A percentile compares a stretch with the other conserved stretches of the same genome.
phyloP scores from a whole-genome alignment of 352 stramenopile genomes.

The Halophytophthora batemanensis region DNA sequence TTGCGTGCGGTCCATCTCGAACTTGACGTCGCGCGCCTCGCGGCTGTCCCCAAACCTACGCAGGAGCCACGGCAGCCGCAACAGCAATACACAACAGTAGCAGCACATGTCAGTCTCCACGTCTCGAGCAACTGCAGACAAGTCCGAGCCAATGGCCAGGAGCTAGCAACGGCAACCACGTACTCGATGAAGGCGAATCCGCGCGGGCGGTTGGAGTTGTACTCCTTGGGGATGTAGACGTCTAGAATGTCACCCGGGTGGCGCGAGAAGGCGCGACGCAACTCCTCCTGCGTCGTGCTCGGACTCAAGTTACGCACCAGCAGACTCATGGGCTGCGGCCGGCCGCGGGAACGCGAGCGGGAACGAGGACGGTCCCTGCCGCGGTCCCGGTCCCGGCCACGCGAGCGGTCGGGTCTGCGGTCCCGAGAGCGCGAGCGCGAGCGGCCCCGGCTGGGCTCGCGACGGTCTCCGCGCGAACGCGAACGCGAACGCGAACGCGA shows the following conservation, averaged over 20 bases:
- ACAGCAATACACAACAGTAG: no score
- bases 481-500: conserved; percentile 38
- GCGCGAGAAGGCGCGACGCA: conserved; percentile 51
- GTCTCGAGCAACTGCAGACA: background rate
- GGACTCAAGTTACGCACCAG: conserved; percentile 48
- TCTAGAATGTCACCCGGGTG: conserved; percentile 52
- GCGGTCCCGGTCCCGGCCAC: conserved; percentile 21
- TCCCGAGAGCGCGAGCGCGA: conserved; percentile 37
- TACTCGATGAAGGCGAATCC: conserved; percentile 85
- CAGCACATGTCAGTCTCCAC: background rate
- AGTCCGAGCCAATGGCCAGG: background rate
- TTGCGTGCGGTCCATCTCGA: conserved; percentile 66
- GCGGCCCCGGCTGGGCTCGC: conserved; percentile 6
- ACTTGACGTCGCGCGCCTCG: conserved; percentile 68
- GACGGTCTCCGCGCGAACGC: conserved; percentile 26
- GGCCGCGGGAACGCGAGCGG: conserved; percentile 29
- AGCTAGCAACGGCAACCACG: conserved; percentile 2
- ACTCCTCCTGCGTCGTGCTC: conserved; percentile 32
- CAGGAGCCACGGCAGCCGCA: no score
- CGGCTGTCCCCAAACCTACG: conserved; percentile 50
- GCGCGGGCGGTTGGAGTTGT: conserved; percentile 43
- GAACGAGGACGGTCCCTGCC: conserved; percentile 6
- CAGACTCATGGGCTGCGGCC: conserved; percentile 38
- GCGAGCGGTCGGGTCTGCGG: conserved; percentile 11
- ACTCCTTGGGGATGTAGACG: conserved; percentile 68